Evolutionary conservation across 768 basidiomycete genomes (phyloP).

Genomic region (Paxillus rubicundulus): DNA sequence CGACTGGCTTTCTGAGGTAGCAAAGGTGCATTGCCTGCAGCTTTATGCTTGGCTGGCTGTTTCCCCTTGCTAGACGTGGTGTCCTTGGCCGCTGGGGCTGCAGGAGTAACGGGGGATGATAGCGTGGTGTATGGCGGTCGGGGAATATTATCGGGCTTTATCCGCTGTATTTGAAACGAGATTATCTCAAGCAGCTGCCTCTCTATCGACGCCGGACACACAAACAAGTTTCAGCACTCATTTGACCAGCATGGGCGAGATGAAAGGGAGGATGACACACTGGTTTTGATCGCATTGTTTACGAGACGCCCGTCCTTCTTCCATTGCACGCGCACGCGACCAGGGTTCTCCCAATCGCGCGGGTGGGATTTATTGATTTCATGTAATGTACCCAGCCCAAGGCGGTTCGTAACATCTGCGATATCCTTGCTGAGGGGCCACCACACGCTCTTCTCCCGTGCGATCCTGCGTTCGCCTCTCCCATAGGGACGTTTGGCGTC

Average conservation of each 20-base stretch:
- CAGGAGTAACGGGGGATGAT: slow-evolving; percentile 26
- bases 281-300: slow-evolving; percentile 70
- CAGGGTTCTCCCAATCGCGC: slow-evolving; percentile 97
- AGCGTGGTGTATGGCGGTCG: slow-evolving; percentile 55
- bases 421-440: slow-evolving; percentile 96
- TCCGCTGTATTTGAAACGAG: slow-evolving; percentile 65
- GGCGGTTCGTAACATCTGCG: slow-evolving; percentile 71
- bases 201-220: slow-evolving; percentile 43
- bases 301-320: slow-evolving; percentile 72
- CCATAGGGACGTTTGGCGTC: slow-evolving; percentile 91
- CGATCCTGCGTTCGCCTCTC: slow-evolving; percentile 78
- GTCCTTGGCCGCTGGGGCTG: slow-evolving; percentile 31
- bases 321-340: slow-evolving; percentile 90
- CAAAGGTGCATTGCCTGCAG: slow-evolving; percentile 32
- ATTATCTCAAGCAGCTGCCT: slow-evolving; percentile 77
- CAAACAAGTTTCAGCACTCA: not conserved
- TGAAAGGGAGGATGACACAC: slow-evolving; percentile 42
- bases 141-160: slow-evolving; percentile 70
- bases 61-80: slow-evolving; percentile 46
- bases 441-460: slow-evolving; percentile 79
- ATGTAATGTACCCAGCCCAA: slow-evolving; percentile 80
- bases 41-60: slow-evolving; percentile 47
- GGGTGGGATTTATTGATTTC: slow-evolving; percentile 92
- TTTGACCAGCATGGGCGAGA: not conserved
- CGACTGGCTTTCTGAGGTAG: slow-evolving; percentile 33